phyloP scores from a whole-genome alignment of 495 filamentous ascomycete species.

The Xylaria sp. region DNA sequence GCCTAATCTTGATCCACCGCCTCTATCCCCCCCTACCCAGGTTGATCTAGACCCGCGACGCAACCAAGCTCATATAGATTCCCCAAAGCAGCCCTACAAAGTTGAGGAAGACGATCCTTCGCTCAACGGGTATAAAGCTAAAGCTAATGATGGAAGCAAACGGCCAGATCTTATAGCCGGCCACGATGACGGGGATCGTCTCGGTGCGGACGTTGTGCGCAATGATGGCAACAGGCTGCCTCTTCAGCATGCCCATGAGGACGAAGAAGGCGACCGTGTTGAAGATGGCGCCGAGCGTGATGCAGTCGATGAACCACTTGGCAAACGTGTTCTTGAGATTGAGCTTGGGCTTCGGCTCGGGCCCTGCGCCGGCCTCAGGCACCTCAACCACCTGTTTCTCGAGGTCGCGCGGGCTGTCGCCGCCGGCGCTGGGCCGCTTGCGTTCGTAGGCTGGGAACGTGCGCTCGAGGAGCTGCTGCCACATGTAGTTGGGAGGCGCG shows the following conservation, averaged over 20 bases:
- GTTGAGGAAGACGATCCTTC: constrained; percentile 45
- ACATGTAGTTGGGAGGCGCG: constrained; percentile 44
- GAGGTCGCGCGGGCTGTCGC: constrained; percentile 27
- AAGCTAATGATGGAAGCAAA: constrained; percentile 46
- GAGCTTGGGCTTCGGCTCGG: constrained; percentile 34
- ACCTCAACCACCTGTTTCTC: constrained; percentile 33
- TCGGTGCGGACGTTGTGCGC: constrained; percentile 36
- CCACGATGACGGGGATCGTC: constrained; percentile 43
- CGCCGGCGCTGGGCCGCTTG: constrained; percentile 11
- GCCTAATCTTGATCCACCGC: background rate
- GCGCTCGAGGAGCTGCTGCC: constrained; percentile 43
- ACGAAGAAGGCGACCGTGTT: constrained; percentile 45
- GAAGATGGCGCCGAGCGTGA: constrained; percentile 43
- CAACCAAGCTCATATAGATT: constrained; percentile 46
- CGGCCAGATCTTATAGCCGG: constrained; percentile 46
- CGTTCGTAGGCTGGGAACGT: constrained; percentile 43
- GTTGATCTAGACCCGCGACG: constrained; percentile 35
- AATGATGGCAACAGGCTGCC: constrained; percentile 33
- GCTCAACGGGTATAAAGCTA: constrained; percentile 43
- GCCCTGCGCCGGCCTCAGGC: constrained; percentile 17
- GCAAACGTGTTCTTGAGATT: constrained; percentile 40
- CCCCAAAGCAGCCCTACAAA: constrained; percentile 45
- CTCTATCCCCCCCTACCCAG: background rate
- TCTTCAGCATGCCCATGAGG: constrained; percentile 43
- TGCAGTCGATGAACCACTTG: constrained; percentile 47